Base-by-base conservation (phyloP, 768 basidiomycete species). In the Tricholoma sp. region DNA sequence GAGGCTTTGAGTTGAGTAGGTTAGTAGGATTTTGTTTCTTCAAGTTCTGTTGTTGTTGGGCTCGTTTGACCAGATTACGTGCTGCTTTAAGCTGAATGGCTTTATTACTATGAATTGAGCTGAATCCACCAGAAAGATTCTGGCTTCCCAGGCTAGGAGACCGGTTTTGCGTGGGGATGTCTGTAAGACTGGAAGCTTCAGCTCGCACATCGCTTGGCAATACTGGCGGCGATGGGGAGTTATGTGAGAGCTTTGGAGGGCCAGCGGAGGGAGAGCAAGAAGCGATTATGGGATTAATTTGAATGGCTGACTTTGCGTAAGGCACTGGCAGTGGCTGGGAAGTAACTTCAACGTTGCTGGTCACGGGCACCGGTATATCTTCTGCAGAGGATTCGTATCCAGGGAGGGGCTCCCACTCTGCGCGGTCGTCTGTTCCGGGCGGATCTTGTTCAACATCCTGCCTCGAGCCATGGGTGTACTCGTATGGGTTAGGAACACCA, bases 401-500 rank as follows among this genome's bases (percentile, higher is more conserved):
- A 37, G 63, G 62, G 9, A 67, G 58, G 10, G 63, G 63, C 27
- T 65, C 64, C 61, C 63, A 66, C 16, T 61, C 60, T 16, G 9
- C 57, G 56, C 39, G 51, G 22, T 29, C 47, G 43, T 29, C 21
- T 19, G 7, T 37, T 24, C 37, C 19, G 22, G 16, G 24, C 27
- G 32, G 11, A 19, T 29, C 16, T 12, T 24, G 37, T 14, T 21
- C 3, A 31, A 16, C 43, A 29, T 6, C 8, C n/a, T 50, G 24
- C 22, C 39, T 45, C 5, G 60, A 55, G 18, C 59, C 63, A 5
- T 64, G 54, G 32, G 51, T 45, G 14, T 57, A 56, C 53, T 72
- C 70, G 51, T 65, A 67, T 16, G 71, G 69, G 54, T 68, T 72
- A 11, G 59, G 66, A 27, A 64, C 43, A 14, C 47, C 49, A 22